Evolutionary conservation across 768 basidiomycete species (phyloP).

Genomic region (Naganishia vaughanmartiniae): DNA sequence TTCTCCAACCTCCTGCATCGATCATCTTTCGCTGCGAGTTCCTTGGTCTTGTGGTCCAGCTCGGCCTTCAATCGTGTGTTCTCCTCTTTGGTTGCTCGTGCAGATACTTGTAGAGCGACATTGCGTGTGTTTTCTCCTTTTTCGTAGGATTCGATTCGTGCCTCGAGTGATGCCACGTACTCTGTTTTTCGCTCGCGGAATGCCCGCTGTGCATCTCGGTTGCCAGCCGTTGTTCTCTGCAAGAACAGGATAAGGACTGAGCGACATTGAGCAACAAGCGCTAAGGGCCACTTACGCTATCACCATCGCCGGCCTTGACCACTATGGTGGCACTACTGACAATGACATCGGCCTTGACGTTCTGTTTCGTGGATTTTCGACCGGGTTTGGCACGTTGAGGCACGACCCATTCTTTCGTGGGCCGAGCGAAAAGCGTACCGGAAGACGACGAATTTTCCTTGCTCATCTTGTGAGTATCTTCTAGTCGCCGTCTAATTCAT

Average conservation of each 20-base stretch:
- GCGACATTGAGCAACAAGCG: background rate
- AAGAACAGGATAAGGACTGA: background rate
- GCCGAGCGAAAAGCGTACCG: slow-evolving; percentile 49
- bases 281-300: background rate
- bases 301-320: background rate
- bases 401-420: slow-evolving; percentile 51
- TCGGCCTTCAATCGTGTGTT: slow-evolving; percentile 53
- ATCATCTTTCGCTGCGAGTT: slow-evolving; percentile 17
- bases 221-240: slow-evolving; percentile 13
- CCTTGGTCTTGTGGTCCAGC: slow-evolving; percentile 5
- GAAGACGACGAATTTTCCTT: slow-evolving; percentile 40
- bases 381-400: slow-evolving; percentile 51
- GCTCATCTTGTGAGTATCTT: background rate
- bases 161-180: slow-evolving; percentile 81
- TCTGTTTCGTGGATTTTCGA: slow-evolving; percentile 37
- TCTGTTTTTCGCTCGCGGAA: slow-evolving; percentile 86
- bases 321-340: background rate
- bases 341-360: background rate
- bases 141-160: slow-evolving; percentile 77
- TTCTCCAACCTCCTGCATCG: slow-evolving; percentile 23
- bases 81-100: slow-evolving; percentile 81
- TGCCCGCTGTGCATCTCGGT: slow-evolving; percentile 76
- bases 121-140: slow-evolving; percentile 88
- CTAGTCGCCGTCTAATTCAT: background rate
- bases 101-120: slow-evolving; percentile 75